Percentiles rank a stretch among this genome's conserved stretches.
Evolutionary conservation across 2,329 filamentous ascomycete genomes (phyloP).

Genomic region (Aspergillus niger): DNA sequence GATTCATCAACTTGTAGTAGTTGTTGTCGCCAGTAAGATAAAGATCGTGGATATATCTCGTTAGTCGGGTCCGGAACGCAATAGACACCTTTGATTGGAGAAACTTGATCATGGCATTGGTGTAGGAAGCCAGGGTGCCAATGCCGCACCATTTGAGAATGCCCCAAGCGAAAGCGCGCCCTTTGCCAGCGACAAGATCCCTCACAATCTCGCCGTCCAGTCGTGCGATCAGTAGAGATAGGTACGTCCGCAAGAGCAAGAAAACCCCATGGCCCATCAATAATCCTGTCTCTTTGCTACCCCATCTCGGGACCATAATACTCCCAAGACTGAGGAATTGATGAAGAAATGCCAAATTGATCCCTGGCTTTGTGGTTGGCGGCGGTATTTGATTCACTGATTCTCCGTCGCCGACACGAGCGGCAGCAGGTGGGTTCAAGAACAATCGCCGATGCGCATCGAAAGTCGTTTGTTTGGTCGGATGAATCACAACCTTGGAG

Average conservation of each 20-base stretch:
- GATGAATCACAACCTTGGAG: slow-evolving; percentile 85
- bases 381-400: slow-evolving; percentile 69
- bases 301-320: slow-evolving; percentile 96
- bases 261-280: slow-evolving; percentile 87
- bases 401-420: slow-evolving; percentile 70
- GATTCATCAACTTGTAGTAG: slow-evolving; percentile 91
- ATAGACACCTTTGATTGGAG: slow-evolving; percentile 98
- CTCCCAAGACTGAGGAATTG: slow-evolving; percentile 95
- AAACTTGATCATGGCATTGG: slow-evolving; percentile 98
- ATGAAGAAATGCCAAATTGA: slow-evolving; percentile 94
- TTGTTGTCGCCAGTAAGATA: slow-evolving; percentile 94
- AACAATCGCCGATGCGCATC: slow-evolving; percentile 94
- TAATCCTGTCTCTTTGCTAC: slow-evolving; percentile 91
- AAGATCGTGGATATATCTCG: slow-evolving; percentile 93
- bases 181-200: slow-evolving; percentile 93
- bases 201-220: slow-evolving; percentile 95
- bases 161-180: slow-evolving; percentile 82
- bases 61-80: slow-evolving; percentile 91
- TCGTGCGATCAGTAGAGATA: slow-evolving; percentile 88
- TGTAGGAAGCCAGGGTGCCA: slow-evolving; percentile 91
- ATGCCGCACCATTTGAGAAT: slow-evolving; percentile 94
- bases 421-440: slow-evolving; percentile 82
- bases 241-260: slow-evolving; percentile 86
- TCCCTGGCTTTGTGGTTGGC: slow-evolving; percentile 84
- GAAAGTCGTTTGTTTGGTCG: slow-evolving; percentile 90